These are phyloP conservation scores for Starmerella stellata DNA, from an alignment of 805 yeast species.

Conservation along the genomic window DNA sequence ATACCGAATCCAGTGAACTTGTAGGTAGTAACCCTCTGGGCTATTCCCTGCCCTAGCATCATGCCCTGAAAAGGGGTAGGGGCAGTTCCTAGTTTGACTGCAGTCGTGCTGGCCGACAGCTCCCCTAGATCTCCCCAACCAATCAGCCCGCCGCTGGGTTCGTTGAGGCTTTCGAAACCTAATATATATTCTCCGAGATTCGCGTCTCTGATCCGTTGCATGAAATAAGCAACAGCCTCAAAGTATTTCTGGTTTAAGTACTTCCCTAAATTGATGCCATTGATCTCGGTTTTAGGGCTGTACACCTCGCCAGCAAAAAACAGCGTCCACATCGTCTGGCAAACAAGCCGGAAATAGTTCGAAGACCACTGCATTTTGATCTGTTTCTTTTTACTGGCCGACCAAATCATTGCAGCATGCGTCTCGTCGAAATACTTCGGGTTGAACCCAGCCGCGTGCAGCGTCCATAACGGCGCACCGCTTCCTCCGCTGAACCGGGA, in stretches of 20 bases:
- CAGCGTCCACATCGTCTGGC: conserved; percentile 70
- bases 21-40: conserved; percentile 50
- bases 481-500: conserved; percentile 77
- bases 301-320: conserved; percentile 62
- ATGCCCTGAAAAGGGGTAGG: conserved; percentile 68
- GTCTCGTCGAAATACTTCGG: conserved; percentile 46
- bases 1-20: conserved; percentile 64
- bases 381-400: conserved; percentile 25
- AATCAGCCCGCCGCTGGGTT: conserved; percentile 60
- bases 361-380: conserved; percentile 82
- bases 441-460: conserved; percentile 74
- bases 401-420: conserved; percentile 68
- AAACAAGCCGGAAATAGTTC: conserved; percentile 56
- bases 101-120: conserved; percentile 18
- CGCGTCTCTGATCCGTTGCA: conserved; percentile 27
- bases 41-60: conserved; percentile 59
- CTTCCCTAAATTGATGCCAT: conserved; percentile 61
- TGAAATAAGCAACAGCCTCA: conserved; percentile 32
- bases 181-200: conserved; percentile 29
- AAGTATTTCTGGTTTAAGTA: conserved; percentile 50
- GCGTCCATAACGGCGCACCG: conserved; percentile 89
- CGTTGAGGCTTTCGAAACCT: conserved; percentile 72
- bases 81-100: conserved; percentile 56
- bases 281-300: conserved; percentile 55
- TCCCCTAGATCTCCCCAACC: conserved; percentile 38